Conservation (phyloP, 495 filamentous ascomycete genomes). For the Tirmania nivea region DNA sequence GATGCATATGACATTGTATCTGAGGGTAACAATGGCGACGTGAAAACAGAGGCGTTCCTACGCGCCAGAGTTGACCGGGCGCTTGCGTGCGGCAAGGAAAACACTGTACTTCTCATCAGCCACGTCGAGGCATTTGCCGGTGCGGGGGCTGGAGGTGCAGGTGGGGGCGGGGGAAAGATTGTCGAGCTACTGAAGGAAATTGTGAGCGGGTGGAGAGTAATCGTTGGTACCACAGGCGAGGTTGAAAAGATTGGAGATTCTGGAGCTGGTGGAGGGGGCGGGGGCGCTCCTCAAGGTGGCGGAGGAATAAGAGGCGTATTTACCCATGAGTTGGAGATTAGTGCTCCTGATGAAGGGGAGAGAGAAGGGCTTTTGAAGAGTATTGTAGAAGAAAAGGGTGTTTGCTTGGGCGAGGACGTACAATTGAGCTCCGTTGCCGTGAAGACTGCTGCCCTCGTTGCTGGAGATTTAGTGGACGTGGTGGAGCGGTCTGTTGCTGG, state of each 20-base stretch:
- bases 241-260: constrained; percentile 72
- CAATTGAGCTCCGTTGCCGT: constrained; percentile 64
- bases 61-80: constrained; percentile 73
- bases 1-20: constrained; percentile 86
- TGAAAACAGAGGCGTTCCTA: constrained; percentile 78
- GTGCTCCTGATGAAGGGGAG: constrained; percentile 79
- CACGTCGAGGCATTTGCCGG: constrained; percentile 83
- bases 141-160: constrained; percentile 45
- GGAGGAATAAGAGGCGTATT: constrained; percentile 63
- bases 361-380: constrained; percentile 64
- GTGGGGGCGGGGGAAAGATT: neutral
- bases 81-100: constrained; percentile 64
- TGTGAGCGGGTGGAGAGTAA: constrained; percentile 44
- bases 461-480: constrained; percentile 82
- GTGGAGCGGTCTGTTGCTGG: constrained; percentile 73
- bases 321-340: constrained; percentile 87
- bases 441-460: constrained; percentile 89
- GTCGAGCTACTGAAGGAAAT: constrained; percentile 54
- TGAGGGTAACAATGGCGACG: constrained; percentile 70
- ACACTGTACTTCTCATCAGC: constrained; percentile 58
- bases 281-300: neutral
- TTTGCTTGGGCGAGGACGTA: constrained; percentile 55
- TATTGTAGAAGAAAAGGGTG: constrained; percentile 50
- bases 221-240: constrained; percentile 85
- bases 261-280: neutral